Percentiles rank a stretch among this genome's conserved stretches.
Evolutionary conservation across 805 yeast species (phyloP).

Genomic region (Pichia ethanolica): DNA sequence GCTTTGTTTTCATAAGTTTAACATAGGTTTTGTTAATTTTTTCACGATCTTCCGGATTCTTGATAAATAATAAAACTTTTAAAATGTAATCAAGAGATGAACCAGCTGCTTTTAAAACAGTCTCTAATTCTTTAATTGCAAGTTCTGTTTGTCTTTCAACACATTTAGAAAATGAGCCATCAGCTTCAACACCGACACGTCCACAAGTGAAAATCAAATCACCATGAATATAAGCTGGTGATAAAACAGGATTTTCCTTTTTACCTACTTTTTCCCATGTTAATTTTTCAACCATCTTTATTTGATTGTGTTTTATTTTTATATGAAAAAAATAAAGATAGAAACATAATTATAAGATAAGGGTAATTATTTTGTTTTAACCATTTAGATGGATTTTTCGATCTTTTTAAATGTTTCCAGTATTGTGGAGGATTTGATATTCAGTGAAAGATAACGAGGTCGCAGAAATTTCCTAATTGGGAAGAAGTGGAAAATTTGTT

Average conservation of each 20-base stretch:
- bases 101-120: constrained; percentile 37
- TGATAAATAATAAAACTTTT: constrained; percentile 44
- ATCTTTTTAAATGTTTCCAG: too few relatives aligned
- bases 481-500: too few relatives aligned
- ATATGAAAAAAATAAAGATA: too few relatives aligned
- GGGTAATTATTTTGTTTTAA: too few relatives aligned
- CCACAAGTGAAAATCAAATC: constrained; percentile 24
- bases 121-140: constrained; percentile 38
- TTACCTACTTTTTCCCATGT: neutral
- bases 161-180: constrained; percentile 35
- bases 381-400: too few relatives aligned
- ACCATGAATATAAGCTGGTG: constrained; percentile 14
- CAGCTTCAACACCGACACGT: constrained; percentile 21
- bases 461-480: too few relatives aligned
- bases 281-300: too few relatives aligned
- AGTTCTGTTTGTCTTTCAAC: constrained; percentile 39
- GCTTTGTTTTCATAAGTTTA: constrained; percentile 38
- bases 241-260: constrained; percentile 9
- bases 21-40: constrained; percentile 40
- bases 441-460: too few relatives aligned
- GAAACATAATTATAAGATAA: too few relatives aligned
- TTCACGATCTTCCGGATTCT: constrained; percentile 35
- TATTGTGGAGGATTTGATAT: too few relatives aligned
- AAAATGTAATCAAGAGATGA: constrained; percentile 38
- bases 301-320: too few relatives aligned